Percentiles rank a stretch among this genome's conserved stretches.
Evolutionary conservation across 805 yeast species (phyloP).

Genomic region (Dipodascus geniculatus): DNA sequence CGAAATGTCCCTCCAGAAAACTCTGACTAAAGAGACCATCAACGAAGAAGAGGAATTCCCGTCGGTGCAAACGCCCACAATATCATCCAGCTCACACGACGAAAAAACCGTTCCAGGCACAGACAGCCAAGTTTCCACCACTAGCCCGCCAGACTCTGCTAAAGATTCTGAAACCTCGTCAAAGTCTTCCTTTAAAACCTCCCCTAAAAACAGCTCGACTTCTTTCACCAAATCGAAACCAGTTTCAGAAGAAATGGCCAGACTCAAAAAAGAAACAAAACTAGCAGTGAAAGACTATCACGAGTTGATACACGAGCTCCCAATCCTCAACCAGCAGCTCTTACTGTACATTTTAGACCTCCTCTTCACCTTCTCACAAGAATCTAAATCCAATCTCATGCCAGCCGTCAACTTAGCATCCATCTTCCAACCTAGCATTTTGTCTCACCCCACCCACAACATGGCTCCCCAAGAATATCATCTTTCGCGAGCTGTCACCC

Average conservation of each 20-base stretch:
- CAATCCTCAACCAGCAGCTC: conserved; percentile 69
- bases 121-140: too few relatives aligned
- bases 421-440: conserved; percentile 90
- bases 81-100: too few relatives aligned
- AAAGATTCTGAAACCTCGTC: background rate
- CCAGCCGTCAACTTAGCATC: conserved; percentile 89
- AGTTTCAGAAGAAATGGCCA: background rate
- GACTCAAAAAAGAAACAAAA: conserved; percentile 14
- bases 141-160: too few relatives aligned
- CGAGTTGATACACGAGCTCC: conserved; percentile 51
- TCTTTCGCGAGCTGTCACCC: conserved; percentile 72
- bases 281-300: conserved; percentile 63
- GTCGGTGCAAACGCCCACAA: background rate
- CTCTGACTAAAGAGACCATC: background rate
- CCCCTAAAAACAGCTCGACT: too few relatives aligned
- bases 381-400: conserved; percentile 74
- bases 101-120: too few relatives aligned
- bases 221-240: too few relatives aligned
- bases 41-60: conserved; percentile 3
- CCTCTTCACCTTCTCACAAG: conserved; percentile 71
- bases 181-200: too few relatives aligned
- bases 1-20: background rate
- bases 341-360: conserved; percentile 79
- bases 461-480: conserved; percentile 88
- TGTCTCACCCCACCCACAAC: conserved; percentile 88